Conservation (phyloP, 2,329 filamentous ascomycete genomes). For the Cladosporium oxysporum region DNA sequence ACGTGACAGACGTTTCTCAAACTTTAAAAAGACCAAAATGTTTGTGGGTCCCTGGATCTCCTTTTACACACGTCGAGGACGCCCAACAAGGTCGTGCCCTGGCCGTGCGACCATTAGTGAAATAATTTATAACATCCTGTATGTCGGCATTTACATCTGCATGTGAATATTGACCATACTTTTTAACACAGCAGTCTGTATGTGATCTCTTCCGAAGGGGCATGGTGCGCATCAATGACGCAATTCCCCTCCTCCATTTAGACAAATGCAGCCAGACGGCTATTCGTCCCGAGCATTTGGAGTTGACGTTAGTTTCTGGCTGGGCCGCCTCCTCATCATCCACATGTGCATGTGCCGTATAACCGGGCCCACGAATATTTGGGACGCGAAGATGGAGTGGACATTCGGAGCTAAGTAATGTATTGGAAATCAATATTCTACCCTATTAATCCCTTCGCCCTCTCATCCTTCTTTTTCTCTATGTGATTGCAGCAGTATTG, state of each 20-base stretch:
- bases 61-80: neutral
- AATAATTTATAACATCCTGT: neutral
- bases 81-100: neutral
- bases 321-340: constrained; percentile 1
- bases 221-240: neutral
- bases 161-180: neutral
- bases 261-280: neutral
- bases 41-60: constrained; percentile 1
- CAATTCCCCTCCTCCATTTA: neutral
- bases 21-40: constrained; percentile 8
- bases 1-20: neutral
- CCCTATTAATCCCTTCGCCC: neutral
- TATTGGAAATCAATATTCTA: neutral
- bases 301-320: neutral
- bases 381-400: neutral
- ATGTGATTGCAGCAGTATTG: neutral
- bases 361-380: neutral
- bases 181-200: neutral
- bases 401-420: neutral
- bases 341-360: constrained; percentile 9
- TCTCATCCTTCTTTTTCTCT: neutral
- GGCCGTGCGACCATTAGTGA: neutral
- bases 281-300: neutral
- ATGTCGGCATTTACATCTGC: neutral
- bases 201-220: neutral